Conservation (phyloP, 2,329 filamentous ascomycete species). For the Aureobasidium mangrovei region DNA sequence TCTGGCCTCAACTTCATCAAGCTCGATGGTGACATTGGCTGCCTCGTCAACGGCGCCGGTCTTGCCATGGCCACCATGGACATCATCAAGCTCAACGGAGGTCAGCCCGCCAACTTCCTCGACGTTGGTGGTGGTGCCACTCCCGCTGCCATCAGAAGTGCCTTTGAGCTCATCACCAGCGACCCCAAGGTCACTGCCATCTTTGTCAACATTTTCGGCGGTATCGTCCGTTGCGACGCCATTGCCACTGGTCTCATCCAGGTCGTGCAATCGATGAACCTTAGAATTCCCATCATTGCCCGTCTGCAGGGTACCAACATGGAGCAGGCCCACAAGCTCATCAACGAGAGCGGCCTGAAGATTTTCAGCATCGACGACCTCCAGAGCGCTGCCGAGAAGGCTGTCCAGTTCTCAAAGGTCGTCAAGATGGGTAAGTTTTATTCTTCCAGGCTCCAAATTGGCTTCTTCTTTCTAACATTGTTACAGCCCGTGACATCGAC, state of each 20-base stretch:
- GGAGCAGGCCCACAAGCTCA: slow-evolving; percentile 81
- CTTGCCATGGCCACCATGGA: slow-evolving; percentile 99
- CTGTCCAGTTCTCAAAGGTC: slow-evolving; percentile 97
- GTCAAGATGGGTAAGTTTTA: slow-evolving; percentile 81
- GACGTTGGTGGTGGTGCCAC: slow-evolving; percentile 98
- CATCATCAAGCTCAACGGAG: slow-evolving; percentile 99
- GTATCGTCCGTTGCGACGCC: slow-evolving; percentile 95
- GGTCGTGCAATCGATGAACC: slow-evolving; percentile 88
- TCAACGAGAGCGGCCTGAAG: slow-evolving; percentile 97
- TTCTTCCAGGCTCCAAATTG: neutral
- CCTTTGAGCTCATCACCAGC: slow-evolving; percentile 97
- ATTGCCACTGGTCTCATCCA: slow-evolving; percentile 95
- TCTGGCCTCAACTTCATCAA: slow-evolving; percentile 99
- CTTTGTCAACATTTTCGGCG: slow-evolving; percentile 99
- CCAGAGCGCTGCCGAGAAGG: slow-evolving; percentile 94
- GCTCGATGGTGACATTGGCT: slow-evolving; percentile 98
- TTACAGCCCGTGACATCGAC: slow-evolving; percentile 79
- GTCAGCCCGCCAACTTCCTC: slow-evolving; percentile 93
- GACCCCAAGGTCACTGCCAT: slow-evolving; percentile 97
- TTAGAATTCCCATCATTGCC: slow-evolving; percentile 93
- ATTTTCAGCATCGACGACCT: slow-evolving; percentile 99
- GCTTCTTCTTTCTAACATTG: slow-evolving; percentile 20
- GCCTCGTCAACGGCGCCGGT: slow-evolving; percentile 96
- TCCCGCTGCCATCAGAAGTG: slow-evolving; percentile 90
- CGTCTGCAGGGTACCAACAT: slow-evolving; percentile 98